These are phyloP conservation scores for Colletotrichum spaethianum DNA, from an alignment of 2,329 filamentous ascomycete species.

Conservation along the genomic window DNA sequence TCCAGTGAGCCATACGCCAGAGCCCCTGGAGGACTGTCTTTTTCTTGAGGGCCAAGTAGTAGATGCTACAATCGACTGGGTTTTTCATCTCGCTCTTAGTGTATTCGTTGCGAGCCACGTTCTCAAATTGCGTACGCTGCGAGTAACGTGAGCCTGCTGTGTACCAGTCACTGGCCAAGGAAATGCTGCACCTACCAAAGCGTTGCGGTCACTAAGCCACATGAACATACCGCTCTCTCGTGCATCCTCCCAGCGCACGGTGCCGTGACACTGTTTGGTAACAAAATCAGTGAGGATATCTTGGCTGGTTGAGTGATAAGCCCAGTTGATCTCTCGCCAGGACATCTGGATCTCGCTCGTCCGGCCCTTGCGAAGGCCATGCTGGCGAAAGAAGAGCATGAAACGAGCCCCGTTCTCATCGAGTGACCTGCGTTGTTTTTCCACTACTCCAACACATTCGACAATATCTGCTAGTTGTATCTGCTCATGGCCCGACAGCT, in stretches of 20 bases:
- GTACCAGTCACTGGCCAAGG: neutral
- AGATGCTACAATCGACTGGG: conserved; percentile 90
- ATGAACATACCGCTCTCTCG: conserved; percentile 92
- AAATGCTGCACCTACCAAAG: conserved; percentile 72
- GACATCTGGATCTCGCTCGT: conserved; percentile 76
- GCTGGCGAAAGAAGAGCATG: conserved; percentile 88
- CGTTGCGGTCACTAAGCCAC: conserved; percentile 86
- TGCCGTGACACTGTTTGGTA: conserved; percentile 82
- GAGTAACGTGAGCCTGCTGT: neutral
- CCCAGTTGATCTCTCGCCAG: conserved; percentile 88
- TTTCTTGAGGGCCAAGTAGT: conserved; percentile 91
- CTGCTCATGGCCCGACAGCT: conserved; percentile 88
- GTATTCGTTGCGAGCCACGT: conserved; percentile 94
- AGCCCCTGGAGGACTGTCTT: conserved; percentile 91
- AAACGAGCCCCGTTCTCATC: conserved; percentile 92
- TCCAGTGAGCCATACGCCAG: conserved; percentile 95
- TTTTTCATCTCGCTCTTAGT: conserved; percentile 89
- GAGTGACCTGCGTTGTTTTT: conserved; percentile 89
- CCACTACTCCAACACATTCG: conserved; percentile 86
- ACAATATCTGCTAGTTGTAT: conserved; percentile 88
- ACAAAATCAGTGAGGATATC: conserved; percentile 92
- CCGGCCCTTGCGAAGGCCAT: conserved; percentile 78
- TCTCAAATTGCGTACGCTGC: conserved; percentile 84
- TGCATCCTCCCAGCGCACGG: conserved; percentile 87
- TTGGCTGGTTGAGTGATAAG: conserved; percentile 87